Base-by-base conservation (phyloP, 1,139 yeast species). In the Sugiyamaella novakii region DNA sequence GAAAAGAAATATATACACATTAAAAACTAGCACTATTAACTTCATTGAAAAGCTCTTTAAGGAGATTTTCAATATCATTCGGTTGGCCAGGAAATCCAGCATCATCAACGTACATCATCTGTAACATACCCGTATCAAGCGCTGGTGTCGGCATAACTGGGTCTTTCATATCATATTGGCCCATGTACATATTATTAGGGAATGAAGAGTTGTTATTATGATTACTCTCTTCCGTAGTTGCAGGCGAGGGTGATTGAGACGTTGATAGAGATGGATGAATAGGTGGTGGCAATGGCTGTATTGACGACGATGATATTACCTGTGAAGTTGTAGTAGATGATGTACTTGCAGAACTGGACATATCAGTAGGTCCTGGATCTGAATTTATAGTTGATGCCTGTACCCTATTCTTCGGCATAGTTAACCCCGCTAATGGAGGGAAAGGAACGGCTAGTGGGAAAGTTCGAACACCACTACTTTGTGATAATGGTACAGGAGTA, bases 41-140 rank as follows among this genome's bases (percentile, higher is more conserved):
- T 36, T 51, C 56, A 31, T 24, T 42, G 33, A 49, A 49, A 19
- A 49, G 43, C 31, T 49, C 51, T 24, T 35, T 41, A 30, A 49
- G 40, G 10, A 49, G 41, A 22, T 28, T 30, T 12, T 49, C 51
- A 21, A 49, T 31, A 27, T 49, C 51, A 12, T 36, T 30, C 5
- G 46, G 46, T n/a, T 31, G 46, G 39, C 25, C 30, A n/a, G 40
- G n/a, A 22, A 33, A 25, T 12, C 17, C 14, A 5, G 33, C 14
- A 11, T 31, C 46, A 31, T 42, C 40, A 25, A 42, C 46, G 25
- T 42, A 42, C 46, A 42, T 42, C 46, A 42, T 31, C 5, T 19
- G 39, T 12, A 42, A 24, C 39, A 42, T 33, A 2, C 18, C 25
- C 5, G 14, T 17, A 31, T 42, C 46, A 25, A 42, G 31, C 3